Percentiles rank a stretch among this genome's conserved stretches.
phyloP scores from a whole-genome alignment of 495 filamentous ascomycete species.

The Penicillium herquei region DNA sequence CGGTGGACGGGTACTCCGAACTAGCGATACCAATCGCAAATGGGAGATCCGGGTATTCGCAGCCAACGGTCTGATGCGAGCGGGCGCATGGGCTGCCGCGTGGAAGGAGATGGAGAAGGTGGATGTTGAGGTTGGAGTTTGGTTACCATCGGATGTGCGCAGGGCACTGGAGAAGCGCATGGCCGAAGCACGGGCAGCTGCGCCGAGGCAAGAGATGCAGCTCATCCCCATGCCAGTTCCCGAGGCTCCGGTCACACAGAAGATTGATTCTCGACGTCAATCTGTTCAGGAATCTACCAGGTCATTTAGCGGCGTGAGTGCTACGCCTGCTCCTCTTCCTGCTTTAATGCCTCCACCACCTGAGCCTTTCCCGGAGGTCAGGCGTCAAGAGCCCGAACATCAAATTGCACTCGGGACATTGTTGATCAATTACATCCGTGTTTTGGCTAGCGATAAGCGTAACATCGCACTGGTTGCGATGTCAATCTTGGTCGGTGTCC shows the following conservation, averaged over 20 bases:
- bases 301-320: background rate
- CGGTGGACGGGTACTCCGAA: constrained; percentile 52
- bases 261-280: background rate
- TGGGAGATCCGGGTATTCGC: constrained; percentile 91
- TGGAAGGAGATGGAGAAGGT: constrained; percentile 98
- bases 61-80: constrained; percentile 87
- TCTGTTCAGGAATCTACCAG: background rate
- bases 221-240: background rate
- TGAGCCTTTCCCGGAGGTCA: background rate
- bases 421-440: constrained; percentile 64
- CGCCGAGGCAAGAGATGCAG: background rate
- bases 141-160: constrained; percentile 55
- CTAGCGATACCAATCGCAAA: constrained; percentile 49
- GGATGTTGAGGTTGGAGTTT: constrained; percentile 85
- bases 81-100: constrained; percentile 87
- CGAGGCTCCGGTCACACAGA: background rate
- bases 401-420: constrained; percentile 56
- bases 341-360: background rate
- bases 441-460: constrained; percentile 65
- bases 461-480: constrained; percentile 69
- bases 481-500: constrained; percentile 56
- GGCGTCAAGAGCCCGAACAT: constrained; percentile 6
- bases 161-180: constrained; percentile 45
- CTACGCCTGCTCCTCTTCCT: background rate
- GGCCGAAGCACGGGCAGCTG: constrained; percentile 17